Conservation (phyloP, 2,329 filamentous ascomycete genomes). For the Trichoderma afroharzianum region DNA sequence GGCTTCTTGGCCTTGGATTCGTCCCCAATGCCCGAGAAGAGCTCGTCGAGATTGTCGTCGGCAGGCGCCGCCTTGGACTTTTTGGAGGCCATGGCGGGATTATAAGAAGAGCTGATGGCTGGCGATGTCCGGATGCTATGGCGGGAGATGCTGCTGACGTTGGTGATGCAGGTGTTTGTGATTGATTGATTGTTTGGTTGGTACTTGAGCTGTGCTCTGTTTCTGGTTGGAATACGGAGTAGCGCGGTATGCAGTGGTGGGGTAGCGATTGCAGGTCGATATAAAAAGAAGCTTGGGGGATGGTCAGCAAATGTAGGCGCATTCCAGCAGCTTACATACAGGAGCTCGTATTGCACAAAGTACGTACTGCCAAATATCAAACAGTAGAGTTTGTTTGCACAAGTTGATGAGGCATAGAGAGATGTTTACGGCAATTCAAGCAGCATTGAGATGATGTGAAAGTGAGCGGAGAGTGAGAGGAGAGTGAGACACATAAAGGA, state of each 20-base stretch:
- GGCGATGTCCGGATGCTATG: background rate
- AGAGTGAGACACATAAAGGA: background rate
- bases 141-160: background rate
- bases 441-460: background rate
- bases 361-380: background rate
- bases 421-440: background rate
- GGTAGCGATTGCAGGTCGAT: slow-evolving; percentile 1
- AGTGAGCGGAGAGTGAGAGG: background rate
- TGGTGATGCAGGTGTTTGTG: background rate
- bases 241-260: slow-evolving; percentile 6
- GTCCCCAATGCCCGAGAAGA: slow-evolving; percentile 60
- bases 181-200: background rate
- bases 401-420: background rate
- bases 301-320: background rate
- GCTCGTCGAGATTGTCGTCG: slow-evolving; percentile 62
- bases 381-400: background rate
- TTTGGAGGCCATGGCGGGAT: slow-evolving; percentile 54
- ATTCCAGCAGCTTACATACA: background rate
- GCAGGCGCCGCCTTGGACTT: slow-evolving; percentile 53
- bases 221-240: background rate
- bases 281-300: background rate
- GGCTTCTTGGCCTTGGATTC: slow-evolving; percentile 51
- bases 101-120: background rate
- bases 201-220: background rate
- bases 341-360: background rate